Conservation (phyloP, 495 filamentous ascomycete genomes). For the Viridothelium virens region DNA sequence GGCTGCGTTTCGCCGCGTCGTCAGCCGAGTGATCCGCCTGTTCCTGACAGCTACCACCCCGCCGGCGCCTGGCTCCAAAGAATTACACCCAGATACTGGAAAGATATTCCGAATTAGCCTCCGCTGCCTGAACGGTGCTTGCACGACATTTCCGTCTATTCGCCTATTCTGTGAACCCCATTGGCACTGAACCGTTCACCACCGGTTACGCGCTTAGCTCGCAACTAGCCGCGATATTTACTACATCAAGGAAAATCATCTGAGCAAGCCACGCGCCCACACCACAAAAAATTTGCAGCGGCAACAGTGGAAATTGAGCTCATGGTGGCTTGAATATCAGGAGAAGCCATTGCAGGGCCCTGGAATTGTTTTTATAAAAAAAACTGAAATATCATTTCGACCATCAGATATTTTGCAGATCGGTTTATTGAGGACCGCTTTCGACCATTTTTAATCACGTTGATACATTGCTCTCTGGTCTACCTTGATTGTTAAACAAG, state of each 20-base stretch:
- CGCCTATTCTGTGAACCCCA: background rate
- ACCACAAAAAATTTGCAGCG: background rate
- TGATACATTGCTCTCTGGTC: background rate
- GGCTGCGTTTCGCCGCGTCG: constrained; percentile 11
- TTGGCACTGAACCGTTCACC: background rate
- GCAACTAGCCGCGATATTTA: constrained; percentile 10
- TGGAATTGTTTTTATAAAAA: background rate
- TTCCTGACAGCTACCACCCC: constrained; percentile 9
- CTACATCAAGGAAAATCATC: background rate
- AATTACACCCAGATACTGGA: background rate
- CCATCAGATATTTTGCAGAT: no score
- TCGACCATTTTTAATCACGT: no score
- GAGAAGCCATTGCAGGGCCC: background rate
- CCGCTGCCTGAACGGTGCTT: background rate
- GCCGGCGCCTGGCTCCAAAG: constrained; percentile 5
- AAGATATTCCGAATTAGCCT: background rate
- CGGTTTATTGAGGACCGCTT: no score
- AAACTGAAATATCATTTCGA: no score
- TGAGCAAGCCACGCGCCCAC: background rate
- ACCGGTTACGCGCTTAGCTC: constrained; percentile 5
- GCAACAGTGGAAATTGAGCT: background rate
- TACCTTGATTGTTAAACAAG: background rate
- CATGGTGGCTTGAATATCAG: background rate
- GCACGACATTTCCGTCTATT: background rate
- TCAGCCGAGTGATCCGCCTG: background rate